These are phyloP conservation scores for Collybia sp. DNA, from an alignment of 768 basidiomycete species.

Conservation along the genomic window DNA sequence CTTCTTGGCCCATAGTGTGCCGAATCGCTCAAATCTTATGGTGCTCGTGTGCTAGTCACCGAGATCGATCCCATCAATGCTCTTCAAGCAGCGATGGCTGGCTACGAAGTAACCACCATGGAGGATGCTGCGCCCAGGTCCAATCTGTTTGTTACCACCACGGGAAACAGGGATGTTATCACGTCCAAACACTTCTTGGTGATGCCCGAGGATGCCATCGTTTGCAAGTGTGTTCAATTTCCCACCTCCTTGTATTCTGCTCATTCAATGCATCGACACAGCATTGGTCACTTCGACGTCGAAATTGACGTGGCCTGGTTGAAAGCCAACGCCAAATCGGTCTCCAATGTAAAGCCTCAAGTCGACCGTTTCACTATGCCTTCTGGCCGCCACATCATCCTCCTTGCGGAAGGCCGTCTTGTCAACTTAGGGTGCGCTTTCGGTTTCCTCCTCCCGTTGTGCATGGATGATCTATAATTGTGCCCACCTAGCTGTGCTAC, in stretches of 20 bases:
- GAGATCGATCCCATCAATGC: conserved; percentile 99
- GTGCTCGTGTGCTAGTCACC: conserved; percentile 92
- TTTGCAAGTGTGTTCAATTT: conserved; percentile 66
- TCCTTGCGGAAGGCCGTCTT: conserved; percentile 97
- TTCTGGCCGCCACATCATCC: conserved; percentile 90
- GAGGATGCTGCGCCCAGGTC: conserved; percentile 87
- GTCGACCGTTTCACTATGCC: conserved; percentile 97
- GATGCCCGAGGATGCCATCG: conserved; percentile 99
- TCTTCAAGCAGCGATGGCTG: conserved; percentile 99
- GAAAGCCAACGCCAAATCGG: conserved; percentile 83
- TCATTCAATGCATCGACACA: conserved; percentile 18
- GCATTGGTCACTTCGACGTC: conserved; percentile 84
- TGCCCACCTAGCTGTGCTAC: conserved; percentile 71
- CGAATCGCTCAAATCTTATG: conserved; percentile 95
- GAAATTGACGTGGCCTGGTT: conserved; percentile 99
- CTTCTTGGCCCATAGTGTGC: conserved; percentile 66
- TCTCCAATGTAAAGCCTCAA: conserved; percentile 95
- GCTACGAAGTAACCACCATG: conserved; percentile 98
- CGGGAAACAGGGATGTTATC: conserved; percentile 98
- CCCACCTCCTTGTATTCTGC: conserved; percentile 20
- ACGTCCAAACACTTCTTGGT: conserved; percentile 83
- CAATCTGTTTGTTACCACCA: conserved; percentile 97
- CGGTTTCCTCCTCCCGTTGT: conserved; percentile 1
- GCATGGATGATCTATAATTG: conserved; percentile 4
- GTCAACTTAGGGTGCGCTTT: conserved; percentile 88